Evolutionary conservation across 768 basidiomycete genomes (phyloP), one percentile per base, ranked within the genome.

Genomic region (Gyrodon lividus): DNA sequence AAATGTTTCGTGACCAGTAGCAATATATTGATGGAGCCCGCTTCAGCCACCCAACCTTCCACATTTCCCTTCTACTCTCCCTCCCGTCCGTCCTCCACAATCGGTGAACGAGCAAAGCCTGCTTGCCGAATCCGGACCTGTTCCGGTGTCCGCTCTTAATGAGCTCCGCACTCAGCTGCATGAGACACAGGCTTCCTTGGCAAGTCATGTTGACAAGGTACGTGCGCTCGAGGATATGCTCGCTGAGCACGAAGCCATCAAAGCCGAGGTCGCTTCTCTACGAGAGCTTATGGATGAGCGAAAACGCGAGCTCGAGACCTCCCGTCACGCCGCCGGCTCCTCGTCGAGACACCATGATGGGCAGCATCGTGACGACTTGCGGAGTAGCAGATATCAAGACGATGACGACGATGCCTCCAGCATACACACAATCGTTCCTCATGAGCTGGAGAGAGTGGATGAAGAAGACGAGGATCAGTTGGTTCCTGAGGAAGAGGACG

Each of bases 221-320:
- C 82, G 85, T 35, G 83, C 86, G 22, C 74, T 99, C 34, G 96
- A 98, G 62, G 80, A 77, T 26, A 80, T 90, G 55, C 74, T 96
- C 34, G 77, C 78, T 1, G 93, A 97, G 70, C 92, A 98, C 58
- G 93, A 97, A 51, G 74, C 72, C 7, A 81, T 97, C 63, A 87
- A 87, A 67, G 74, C 76, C 24, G 94, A 98, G 59, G 83, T 98
- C 3, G 72, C 79, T 33, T 72, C 76, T 2, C 73, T 98, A 46
- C 76, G 88, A 13, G 85, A 88, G 43, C 69, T 87, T 59, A 80
- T 92, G 72, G 86, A 89, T 55, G 77, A 79, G 50, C 79, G 80
- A 40, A 77, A 82, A 59, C 74, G 76, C 16, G 83, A 86, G 45
- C 64, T 69, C 62, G 79, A 68, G 42, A 33, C 55, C 2, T 63